Evolutionary conservation across 495 filamentous ascomycete genomes (phyloP).

Genomic region (Neurospora cerealis): DNA sequence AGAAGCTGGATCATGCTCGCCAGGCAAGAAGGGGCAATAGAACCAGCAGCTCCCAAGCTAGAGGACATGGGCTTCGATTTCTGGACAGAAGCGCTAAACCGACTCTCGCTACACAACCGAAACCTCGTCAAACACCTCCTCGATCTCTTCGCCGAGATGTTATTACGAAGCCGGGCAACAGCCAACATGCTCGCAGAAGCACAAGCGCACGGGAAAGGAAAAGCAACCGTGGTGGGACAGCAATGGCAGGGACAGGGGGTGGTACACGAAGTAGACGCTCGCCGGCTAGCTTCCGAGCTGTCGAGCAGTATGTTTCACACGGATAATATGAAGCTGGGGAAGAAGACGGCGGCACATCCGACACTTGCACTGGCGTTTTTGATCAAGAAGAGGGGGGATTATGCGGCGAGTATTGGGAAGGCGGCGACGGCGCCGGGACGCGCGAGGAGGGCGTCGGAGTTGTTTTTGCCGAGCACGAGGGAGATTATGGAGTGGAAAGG

Average conservation of each 20-base stretch:
- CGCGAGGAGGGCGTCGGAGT: conserved; percentile 3
- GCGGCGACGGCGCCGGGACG: not conserved
- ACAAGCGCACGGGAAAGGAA: too few relatives aligned
- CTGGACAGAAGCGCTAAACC: conserved; percentile 25
- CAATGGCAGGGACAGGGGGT: not conserved
- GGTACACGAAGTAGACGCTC: conserved; percentile 13
- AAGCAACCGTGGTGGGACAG: too few relatives aligned
- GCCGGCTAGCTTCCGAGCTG: conserved; percentile 15
- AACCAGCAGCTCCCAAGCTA: conserved; percentile 9
- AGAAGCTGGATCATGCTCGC: conserved; percentile 20
- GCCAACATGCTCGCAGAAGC: not conserved
- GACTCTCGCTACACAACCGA: conserved; percentile 13
- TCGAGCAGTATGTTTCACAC: conserved; percentile 20
- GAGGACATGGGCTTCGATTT: conserved; percentile 23
- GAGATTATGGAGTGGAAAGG: conserved; percentile 27
- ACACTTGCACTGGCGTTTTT: conserved; percentile 21
- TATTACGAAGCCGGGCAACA: conserved; percentile 1
- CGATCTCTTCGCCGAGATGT: conserved; percentile 16
- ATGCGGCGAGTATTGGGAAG: conserved; percentile 3
- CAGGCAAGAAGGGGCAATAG: conserved; percentile 18
- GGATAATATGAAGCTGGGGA: conserved; percentile 1
- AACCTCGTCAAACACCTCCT: conserved; percentile 20
- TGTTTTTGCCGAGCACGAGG: conserved; percentile 20
- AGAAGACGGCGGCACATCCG: conserved; percentile 13
- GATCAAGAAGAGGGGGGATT: conserved; percentile 21